A percentile compares a stretch with the other conserved stretches of the same genome.
Conservation (phyloP, 2,329 filamentous ascomycete species). For the Remersonia thermophila region DNA sequence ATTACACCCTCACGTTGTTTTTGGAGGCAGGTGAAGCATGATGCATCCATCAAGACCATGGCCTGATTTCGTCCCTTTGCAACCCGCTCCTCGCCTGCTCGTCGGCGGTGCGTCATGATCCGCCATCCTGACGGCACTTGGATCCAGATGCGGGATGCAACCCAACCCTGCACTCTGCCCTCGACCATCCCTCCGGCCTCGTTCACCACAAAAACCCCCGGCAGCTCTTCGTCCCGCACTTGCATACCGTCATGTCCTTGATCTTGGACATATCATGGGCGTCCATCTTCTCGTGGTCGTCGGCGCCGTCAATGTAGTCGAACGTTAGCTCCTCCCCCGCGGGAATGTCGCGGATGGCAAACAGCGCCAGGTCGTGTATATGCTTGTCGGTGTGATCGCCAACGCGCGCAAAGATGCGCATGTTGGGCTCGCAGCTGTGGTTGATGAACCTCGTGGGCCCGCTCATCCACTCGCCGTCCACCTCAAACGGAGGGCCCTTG, state of each 20-base stretch:
- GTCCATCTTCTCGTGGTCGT: slow-evolving; percentile 28
- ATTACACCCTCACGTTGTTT: no score
- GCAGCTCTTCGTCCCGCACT: slow-evolving; percentile 55
- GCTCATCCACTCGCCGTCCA: slow-evolving; percentile 64
- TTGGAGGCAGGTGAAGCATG: no score
- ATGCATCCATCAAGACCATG: no score
- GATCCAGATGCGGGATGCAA: neutral
- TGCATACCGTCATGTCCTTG: slow-evolving; percentile 43
- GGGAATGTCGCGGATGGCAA: slow-evolving; percentile 54
- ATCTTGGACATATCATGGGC: slow-evolving; percentile 36
- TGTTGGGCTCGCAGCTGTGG: slow-evolving; percentile 68
- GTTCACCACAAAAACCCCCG: slow-evolving; percentile 53
- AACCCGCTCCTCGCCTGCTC: no score
- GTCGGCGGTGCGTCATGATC: no score
- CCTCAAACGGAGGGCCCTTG: slow-evolving; percentile 43
- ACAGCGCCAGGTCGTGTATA: slow-evolving; percentile 66
- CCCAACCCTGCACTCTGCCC: neutral
- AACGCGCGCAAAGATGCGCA: slow-evolving; percentile 66
- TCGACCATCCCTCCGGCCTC: neutral
- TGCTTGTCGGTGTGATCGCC: slow-evolving; percentile 64
- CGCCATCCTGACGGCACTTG: neutral
- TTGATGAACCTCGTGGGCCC: slow-evolving; percentile 75
- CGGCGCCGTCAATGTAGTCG: slow-evolving; percentile 61
- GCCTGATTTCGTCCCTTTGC: no score
- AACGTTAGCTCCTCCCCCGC: slow-evolving; percentile 63